phyloP scores from a whole-genome alignment of 139 green algal genomes.

The Chlorella ohadii region DNA sequence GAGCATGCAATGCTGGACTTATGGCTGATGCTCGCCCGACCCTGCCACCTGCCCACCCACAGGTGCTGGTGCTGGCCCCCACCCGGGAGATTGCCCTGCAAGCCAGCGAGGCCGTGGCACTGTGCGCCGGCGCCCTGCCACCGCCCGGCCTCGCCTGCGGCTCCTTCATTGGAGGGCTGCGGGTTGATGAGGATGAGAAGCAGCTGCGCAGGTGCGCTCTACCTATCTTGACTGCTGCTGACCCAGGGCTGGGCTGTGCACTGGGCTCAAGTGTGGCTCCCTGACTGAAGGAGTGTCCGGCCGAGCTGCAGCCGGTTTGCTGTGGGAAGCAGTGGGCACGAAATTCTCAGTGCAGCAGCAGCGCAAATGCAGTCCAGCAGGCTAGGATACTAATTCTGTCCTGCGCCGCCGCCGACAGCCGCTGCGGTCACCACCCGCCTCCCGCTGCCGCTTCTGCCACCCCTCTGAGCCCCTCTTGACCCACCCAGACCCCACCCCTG shows the following conservation, averaged over 20 bases:
- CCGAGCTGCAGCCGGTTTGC: background rate
- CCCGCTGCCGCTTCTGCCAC: background rate
- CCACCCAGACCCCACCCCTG: background rate
- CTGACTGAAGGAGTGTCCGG: background rate
- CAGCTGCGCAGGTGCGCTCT: slow-evolving; percentile 54
- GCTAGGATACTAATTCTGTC: no score
- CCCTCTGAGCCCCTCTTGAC: background rate
- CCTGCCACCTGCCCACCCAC: slow-evolving; percentile 15
- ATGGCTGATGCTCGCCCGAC: background rate
- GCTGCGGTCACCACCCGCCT: background rate
- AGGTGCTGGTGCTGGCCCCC: slow-evolving; percentile 83
- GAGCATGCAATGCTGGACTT: no score
- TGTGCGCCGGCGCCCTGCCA: slow-evolving; percentile 40
- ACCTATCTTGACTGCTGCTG: no score
- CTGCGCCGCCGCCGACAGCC: background rate
- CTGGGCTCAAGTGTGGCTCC: background rate
- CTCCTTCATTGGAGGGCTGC: slow-evolving; percentile 76
- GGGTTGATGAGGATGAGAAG: slow-evolving; percentile 68
- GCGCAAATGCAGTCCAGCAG: no score
- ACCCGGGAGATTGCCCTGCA: slow-evolving; percentile 90
- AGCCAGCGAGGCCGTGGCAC: slow-evolving; percentile 54
- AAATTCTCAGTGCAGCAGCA: no score
- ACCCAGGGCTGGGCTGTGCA: no score
- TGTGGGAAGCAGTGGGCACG: no score
- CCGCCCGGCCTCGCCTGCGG: slow-evolving; percentile 41